Evolutionary conservation across 768 basidiomycete species (phyloP).

Genomic region (Podaxis sp.): DNA sequence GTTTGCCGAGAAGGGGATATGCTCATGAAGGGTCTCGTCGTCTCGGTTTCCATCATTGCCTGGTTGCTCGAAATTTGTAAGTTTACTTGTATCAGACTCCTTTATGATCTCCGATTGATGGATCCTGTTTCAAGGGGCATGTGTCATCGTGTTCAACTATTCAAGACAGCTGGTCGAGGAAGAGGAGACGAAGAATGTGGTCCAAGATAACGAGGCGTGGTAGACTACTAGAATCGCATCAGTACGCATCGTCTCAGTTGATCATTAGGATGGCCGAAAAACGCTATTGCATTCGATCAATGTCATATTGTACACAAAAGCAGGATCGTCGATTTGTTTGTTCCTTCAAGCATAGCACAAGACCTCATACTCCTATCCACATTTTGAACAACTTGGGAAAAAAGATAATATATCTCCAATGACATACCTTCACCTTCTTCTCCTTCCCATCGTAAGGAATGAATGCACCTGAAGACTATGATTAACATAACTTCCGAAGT

Average conservation of each 20-base stretch:
- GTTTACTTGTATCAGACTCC: constrained; percentile 18
- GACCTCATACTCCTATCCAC: constrained; percentile 32
- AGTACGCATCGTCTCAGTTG: no score
- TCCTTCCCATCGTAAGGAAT: constrained; percentile 54
- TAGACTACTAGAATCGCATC: constrained; percentile 19
- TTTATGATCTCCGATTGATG: constrained; percentile 4
- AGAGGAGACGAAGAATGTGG: constrained; percentile 31
- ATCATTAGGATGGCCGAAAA: background rate
- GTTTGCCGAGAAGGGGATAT: constrained; percentile 38
- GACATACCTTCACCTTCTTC: constrained; percentile 46
- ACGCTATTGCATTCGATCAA: background rate
- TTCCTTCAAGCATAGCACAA: constrained; percentile 30
- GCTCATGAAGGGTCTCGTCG: constrained; percentile 40
- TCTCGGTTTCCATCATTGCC: constrained; percentile 39
- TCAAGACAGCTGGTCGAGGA: constrained; percentile 45
- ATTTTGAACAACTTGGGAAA: background rate
- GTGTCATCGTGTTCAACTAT: constrained; percentile 45
- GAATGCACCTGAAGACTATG: constrained; percentile 40
- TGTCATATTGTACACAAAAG: background rate
- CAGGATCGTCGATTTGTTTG: background rate
- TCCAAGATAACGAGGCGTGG: constrained; percentile 46
- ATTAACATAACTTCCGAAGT: background rate
- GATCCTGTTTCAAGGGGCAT: constrained; percentile 34
- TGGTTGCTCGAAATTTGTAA: constrained; percentile 50
- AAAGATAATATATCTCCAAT: background rate